Evolutionary conservation across 192 early-diverging fungal species (phyloP).

Genomic region (Entomortierella chlamydospora): DNA sequence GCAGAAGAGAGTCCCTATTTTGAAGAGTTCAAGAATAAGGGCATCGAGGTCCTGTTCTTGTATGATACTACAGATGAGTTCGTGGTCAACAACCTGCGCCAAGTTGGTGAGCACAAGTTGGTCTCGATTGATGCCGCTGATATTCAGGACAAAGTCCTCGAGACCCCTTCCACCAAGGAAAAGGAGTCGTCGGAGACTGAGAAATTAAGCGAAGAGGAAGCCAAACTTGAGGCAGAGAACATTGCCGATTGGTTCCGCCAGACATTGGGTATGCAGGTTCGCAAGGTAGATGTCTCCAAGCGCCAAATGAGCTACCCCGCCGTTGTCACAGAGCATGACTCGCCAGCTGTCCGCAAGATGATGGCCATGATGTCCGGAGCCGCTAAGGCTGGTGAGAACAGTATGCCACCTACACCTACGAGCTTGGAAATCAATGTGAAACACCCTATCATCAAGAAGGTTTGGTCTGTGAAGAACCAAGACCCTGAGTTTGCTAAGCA

Average conservation of each 20-base stretch:
- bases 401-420: conserved; percentile 68
- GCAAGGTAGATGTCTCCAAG: conserved; percentile 79
- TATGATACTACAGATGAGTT: conserved; percentile 71
- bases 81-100: conserved; percentile 68
- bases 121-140: conserved; percentile 64
- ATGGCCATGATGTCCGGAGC: conserved; percentile 73
- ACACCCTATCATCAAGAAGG: conserved; percentile 75
- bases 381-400: conserved; percentile 59
- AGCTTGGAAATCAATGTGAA: conserved; percentile 80
- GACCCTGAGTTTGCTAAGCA: conserved; percentile 74
- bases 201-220: conserved; percentile 33
- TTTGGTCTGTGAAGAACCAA: conserved; percentile 67
- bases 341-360: conserved; percentile 76
- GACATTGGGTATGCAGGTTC: conserved; percentile 67
- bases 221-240: conserved; percentile 59
- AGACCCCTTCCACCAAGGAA: conserved; percentile 1
- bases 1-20: conserved; percentile 76
- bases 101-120: conserved; percentile 69
- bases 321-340: conserved; percentile 80
- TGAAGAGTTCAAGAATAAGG: conserved; percentile 78
- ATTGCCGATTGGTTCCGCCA: conserved; percentile 72
- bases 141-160: conserved; percentile 55
- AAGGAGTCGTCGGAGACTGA: conserved; percentile 11
- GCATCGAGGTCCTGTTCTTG: conserved; percentile 78
- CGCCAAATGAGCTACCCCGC: conserved; percentile 80